These are phyloP conservation scores for Suillus decipiens DNA, from an alignment of 768 basidiomycete species.

Conservation along the genomic window DNA sequence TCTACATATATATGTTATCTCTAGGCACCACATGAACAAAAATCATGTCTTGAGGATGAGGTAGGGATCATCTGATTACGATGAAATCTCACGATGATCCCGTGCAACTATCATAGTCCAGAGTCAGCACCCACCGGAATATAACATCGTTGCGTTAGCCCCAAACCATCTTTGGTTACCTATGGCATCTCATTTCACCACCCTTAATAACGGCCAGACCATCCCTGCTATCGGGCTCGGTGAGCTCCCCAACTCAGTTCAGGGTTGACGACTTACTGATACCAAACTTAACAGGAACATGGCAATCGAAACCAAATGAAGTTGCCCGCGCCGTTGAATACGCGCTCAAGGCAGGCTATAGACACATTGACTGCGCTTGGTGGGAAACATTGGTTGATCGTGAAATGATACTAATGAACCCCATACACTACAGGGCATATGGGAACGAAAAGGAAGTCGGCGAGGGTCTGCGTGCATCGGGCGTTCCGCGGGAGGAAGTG, in stretches of 20 bases:
- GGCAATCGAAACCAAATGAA: constrained; percentile 76
- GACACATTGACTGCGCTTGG: constrained; percentile 74
- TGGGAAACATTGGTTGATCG: constrained; percentile 17
- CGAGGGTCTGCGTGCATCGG: constrained; percentile 73
- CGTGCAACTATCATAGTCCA: neutral
- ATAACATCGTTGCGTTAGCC: neutral
- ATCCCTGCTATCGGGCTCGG: constrained; percentile 65
- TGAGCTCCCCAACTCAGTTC: constrained; percentile 26
- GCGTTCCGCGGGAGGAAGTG: constrained; percentile 73
- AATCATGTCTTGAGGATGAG: neutral
- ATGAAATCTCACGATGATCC: constrained; percentile 3
- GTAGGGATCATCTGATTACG: neutral
- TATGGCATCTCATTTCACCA: constrained; percentile 48
- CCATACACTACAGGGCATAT: constrained; percentile 47
- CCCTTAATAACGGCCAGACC: constrained; percentile 59
- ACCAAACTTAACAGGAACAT: constrained; percentile 57
- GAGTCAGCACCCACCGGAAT: neutral
- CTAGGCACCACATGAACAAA: neutral
- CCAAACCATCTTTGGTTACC: neutral
- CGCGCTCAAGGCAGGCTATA: constrained; percentile 78
- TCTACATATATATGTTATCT: neutral
- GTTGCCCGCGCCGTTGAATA: constrained; percentile 65
- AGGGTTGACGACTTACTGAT: neutral
- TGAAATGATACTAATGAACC: constrained; percentile 17
- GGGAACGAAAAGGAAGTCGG: constrained; percentile 85